phyloP scores from a whole-genome alignment of 139 green algal species.

The Edaphochlamys debaryana region DNA sequence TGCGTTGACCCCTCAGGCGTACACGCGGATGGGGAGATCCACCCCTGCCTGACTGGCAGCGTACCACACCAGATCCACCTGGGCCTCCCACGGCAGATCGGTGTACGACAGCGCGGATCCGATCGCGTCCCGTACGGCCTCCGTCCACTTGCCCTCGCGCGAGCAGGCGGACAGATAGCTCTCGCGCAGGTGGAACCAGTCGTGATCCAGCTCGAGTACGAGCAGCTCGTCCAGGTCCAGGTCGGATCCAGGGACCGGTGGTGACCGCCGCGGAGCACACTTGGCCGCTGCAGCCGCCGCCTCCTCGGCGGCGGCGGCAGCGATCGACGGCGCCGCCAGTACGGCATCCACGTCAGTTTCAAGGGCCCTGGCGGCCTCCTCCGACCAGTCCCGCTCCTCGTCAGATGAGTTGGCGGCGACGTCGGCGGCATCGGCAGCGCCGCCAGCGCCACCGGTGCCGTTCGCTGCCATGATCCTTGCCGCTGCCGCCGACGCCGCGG shows the following conservation, averaged over 20 bases:
- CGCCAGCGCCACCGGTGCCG: too few species aligned
- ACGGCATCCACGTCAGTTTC: background rate
- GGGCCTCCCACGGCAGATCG: conserved; percentile 32
- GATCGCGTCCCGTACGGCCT: conserved; percentile 7
- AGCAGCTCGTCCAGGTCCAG: conserved; percentile 3
- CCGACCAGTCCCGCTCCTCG: background rate
- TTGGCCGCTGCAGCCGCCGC: background rate
- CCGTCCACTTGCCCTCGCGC: background rate
- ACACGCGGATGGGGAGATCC: conserved; percentile 26
- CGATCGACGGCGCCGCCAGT: background rate
- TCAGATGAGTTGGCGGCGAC: too few species aligned
- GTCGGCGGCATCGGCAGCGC: background rate
- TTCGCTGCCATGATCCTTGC: too few species aligned
- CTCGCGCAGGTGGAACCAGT: conserved; percentile 44
- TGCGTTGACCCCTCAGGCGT: too few species aligned
- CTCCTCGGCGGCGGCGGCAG: background rate
- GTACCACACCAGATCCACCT: conserved; percentile 24
- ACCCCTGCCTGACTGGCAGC: background rate
- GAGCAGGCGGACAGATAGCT: background rate
- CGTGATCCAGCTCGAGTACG: conserved; percentile 36
- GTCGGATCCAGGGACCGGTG: too few species aligned
- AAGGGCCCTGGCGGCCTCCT: background rate
- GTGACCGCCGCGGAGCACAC: background rate
- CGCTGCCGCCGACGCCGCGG: too few species aligned
- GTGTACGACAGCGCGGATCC: conserved; percentile 9